phyloP scores from a whole-genome alignment of 805 yeast species.

The Barnettozyma californica region DNA sequence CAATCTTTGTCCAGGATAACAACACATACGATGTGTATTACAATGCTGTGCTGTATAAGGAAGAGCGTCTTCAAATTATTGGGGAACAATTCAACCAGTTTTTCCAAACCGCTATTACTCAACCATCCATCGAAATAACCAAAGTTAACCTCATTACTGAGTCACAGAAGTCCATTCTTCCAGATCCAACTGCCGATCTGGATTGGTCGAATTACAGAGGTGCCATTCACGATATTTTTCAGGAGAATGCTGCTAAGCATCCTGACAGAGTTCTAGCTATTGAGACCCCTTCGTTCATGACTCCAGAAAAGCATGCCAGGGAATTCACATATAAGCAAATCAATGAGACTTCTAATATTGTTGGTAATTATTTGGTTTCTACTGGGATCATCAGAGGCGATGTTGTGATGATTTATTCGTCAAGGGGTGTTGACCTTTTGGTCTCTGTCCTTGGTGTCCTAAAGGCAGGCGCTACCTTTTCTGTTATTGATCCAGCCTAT shows the following conservation, averaged over 20 bases:
- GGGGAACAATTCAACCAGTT: constrained; percentile 70
- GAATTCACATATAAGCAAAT: constrained; percentile 82
- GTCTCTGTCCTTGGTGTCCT: constrained; percentile 96
- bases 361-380: constrained; percentile 79
- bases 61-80: constrained; percentile 61
- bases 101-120: constrained; percentile 30
- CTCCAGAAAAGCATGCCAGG: constrained; percentile 50
- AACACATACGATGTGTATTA: constrained; percentile 44
- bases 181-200: constrained; percentile 81
- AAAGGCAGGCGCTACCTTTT: constrained; percentile 98
- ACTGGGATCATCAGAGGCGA: constrained; percentile 88
- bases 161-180: constrained; percentile 57
- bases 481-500: constrained; percentile 98
- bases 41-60: constrained; percentile 70
- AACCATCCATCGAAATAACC: constrained; percentile 44
- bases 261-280: constrained; percentile 91
- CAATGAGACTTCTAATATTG: constrained; percentile 86
- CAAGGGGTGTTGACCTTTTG: constrained; percentile 94
- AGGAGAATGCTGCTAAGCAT: constrained; percentile 72
- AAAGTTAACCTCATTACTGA: constrained; percentile 62
- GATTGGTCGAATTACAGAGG: constrained; percentile 93
- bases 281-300: constrained; percentile 73
- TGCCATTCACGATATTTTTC: constrained; percentile 93
- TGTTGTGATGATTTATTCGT: constrained; percentile 95
- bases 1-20: constrained; percentile 40